Evolutionary conservation across 2,329 filamentous ascomycete species (phyloP).

Genomic region (Fusarium luffae): DNA sequence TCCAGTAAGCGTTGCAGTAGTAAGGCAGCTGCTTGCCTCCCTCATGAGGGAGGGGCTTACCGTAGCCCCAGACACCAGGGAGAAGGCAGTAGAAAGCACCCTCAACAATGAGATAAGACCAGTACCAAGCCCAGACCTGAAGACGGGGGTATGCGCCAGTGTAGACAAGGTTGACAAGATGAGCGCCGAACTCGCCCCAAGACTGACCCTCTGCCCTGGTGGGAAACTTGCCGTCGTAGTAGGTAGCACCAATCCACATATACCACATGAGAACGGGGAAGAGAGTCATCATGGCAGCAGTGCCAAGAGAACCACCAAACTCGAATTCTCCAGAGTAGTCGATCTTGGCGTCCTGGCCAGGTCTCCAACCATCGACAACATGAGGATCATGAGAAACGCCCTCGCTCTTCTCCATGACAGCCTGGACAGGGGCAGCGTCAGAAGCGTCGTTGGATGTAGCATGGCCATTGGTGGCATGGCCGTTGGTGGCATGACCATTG

Average conservation of each 20-base stretch:
- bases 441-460: conserved; percentile 23
- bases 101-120: conserved; percentile 90
- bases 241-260: conserved; percentile 97
- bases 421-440: conserved; percentile 21
- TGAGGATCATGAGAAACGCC: conserved; percentile 35
- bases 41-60: conserved; percentile 86
- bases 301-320: conserved; percentile 88
- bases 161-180: conserved; percentile 79
- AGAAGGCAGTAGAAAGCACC: conserved; percentile 83
- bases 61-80: conserved; percentile 87
- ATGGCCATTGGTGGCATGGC: conserved; percentile 43
- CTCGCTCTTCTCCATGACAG: conserved; percentile 33
- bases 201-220: conserved; percentile 72
- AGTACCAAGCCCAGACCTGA: conserved; percentile 93
- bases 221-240: conserved; percentile 88
- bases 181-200: conserved; percentile 74
- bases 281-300: conserved; percentile 85
- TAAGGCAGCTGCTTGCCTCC: conserved; percentile 89
- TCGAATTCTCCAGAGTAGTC: conserved; percentile 76
- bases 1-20: conserved; percentile 91
- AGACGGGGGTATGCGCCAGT: conserved; percentile 84
- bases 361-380: conserved; percentile 66
- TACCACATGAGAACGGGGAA: conserved; percentile 99
- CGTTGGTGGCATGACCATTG: conserved; percentile 20
- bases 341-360: conserved; percentile 69